Evolutionary conservation across 768 basidiomycete genomes (phyloP).

Genomic region (Plicaturopsis crispa): DNA sequence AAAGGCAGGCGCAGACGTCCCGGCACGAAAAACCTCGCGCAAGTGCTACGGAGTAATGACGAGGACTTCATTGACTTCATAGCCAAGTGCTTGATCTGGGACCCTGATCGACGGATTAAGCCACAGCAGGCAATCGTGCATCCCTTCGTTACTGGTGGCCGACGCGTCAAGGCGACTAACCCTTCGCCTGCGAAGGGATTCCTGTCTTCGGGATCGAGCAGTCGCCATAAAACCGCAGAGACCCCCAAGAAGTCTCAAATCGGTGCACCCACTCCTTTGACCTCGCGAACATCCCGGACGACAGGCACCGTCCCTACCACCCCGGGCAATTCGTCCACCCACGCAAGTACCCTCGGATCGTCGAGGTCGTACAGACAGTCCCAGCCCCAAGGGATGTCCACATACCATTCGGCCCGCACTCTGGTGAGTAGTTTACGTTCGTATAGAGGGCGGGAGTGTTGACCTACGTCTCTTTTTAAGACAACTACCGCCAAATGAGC

Average conservation of each 20-base stretch:
- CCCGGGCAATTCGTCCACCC: conserved; percentile 42
- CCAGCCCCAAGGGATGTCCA: conserved; percentile 61
- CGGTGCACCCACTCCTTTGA: conserved; percentile 81
- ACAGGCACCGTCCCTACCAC: conserved; percentile 44
- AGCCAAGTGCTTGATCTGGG: conserved; percentile 95
- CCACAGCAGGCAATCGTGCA: conserved; percentile 90
- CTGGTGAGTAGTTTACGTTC: no score
- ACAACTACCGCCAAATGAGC: conserved; percentile 25
- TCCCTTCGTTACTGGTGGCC: conserved; percentile 73
- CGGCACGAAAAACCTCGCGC: conserved; percentile 81
- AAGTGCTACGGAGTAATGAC: conserved; percentile 88
- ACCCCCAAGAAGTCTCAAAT: conserved; percentile 90
- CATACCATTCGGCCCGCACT: conserved; percentile 73
- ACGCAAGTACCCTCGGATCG: conserved; percentile 49
- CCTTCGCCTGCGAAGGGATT: conserved; percentile 45
- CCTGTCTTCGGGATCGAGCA: conserved; percentile 43
- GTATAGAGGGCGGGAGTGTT: no score
- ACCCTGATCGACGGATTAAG: conserved; percentile 92
- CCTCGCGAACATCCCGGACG: conserved; percentile 65
- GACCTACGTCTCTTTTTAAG: conserved; percentile 24
- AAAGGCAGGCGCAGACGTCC: conserved; percentile 92
- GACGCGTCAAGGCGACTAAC: conserved; percentile 39
- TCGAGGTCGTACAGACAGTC: conserved; percentile 61
- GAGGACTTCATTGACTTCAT: conserved; percentile 97
- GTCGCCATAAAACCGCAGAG: conserved; percentile 46